A percentile compares a stretch with the other conserved stretches of the same genome.
Conservation (phyloP, 2,329 filamentous ascomycete genomes). For the Sporothrix dimorphospora region DNA sequence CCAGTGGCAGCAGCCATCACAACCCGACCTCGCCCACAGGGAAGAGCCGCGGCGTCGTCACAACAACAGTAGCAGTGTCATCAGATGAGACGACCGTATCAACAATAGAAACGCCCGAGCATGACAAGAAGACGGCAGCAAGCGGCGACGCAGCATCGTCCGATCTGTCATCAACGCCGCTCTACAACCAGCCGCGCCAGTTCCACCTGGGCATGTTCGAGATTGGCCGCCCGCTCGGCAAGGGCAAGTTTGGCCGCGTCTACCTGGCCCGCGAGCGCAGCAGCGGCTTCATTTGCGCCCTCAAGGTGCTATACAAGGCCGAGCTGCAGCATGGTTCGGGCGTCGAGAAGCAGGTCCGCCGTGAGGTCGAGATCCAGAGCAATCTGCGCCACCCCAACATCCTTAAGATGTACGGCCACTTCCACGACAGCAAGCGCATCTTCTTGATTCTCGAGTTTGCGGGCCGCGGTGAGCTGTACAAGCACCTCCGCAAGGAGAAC, state of each 20-base stretch:
- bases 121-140: slow-evolving; percentile 9
- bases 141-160: slow-evolving; percentile 1
- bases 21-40: slow-evolving; percentile 47
- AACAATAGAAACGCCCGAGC: slow-evolving; percentile 11
- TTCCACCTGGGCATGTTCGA: slow-evolving; percentile 95
- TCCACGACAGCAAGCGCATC: slow-evolving; percentile 85
- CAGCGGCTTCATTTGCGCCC: slow-evolving; percentile 80
- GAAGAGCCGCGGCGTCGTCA: slow-evolving; percentile 33
- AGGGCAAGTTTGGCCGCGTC: slow-evolving; percentile 85
- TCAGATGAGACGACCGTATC: slow-evolving; percentile 1
- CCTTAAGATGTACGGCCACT: slow-evolving; percentile 80
- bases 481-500: slow-evolving; percentile 77
- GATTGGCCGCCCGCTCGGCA: slow-evolving; percentile 82
- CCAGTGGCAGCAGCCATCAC: slow-evolving; percentile 32
- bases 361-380: slow-evolving; percentile 88
- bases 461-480: slow-evolving; percentile 84
- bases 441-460: slow-evolving; percentile 88
- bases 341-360: slow-evolving; percentile 84
- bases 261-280: slow-evolving; percentile 81
- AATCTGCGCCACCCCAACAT: slow-evolving; percentile 87
- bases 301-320: slow-evolving; percentile 85
- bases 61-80: slow-evolving; percentile 3
- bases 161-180: slow-evolving; percentile 4
- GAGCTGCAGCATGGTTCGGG: slow-evolving; percentile 75
- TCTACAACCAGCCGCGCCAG: slow-evolving; percentile 54